Evolutionary conservation across 139 green algal species (phyloP), one percentile per base, ranked within the genome.

Genomic region (Chlamydomonas sphaeroides): DNA sequence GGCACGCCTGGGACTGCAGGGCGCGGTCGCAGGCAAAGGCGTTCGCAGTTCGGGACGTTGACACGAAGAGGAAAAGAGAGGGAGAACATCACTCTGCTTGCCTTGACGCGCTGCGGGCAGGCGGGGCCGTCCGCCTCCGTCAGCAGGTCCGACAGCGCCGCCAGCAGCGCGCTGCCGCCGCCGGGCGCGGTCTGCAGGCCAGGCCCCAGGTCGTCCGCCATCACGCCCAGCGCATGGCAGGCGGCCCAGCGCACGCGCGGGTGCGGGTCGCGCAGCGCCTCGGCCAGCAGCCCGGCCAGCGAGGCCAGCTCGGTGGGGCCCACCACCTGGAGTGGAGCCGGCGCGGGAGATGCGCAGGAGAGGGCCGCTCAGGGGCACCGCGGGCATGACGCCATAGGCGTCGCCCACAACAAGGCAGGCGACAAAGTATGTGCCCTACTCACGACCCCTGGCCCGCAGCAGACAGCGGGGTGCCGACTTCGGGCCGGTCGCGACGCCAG

Each of bases 151-250:
- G 96, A 94, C n/a, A 97, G 86, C 20, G 84, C 90, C 1, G 91
- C 91, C 80, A 98, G 85, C 23, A 97, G 32, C 23, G 36, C 56
- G 14, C 72, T 56, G 35, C 56, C 74, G 4, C 62, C 76, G 15
- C 63, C 76, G 28, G 28, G 4, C 73, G 39, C 26, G 63, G 78
- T 51, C 89, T 99, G 96, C 20, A 99, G 83, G 62, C 96, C 92
- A 1, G 97, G 97, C 0, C 94, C 95, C 72, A 99, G 91, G 90
- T 99, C 97, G 0, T 95, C 98, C 89, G 94, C 98, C 89, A 99
- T 92, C 92, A 99, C 96, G 18, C 97, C 97, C 30, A 99, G 80
- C 1, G 96, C 94, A 85, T 99, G 97, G 87, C 98, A 98, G 0
- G 95, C 92, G 0, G 96, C 94, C 97, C 97, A 99, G 45, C 97